Percentiles rank a stretch among this genome's conserved stretches.
phyloP scores from a whole-genome alignment of 257 asterid genomes.

The Knoxia roxburghii region DNA sequence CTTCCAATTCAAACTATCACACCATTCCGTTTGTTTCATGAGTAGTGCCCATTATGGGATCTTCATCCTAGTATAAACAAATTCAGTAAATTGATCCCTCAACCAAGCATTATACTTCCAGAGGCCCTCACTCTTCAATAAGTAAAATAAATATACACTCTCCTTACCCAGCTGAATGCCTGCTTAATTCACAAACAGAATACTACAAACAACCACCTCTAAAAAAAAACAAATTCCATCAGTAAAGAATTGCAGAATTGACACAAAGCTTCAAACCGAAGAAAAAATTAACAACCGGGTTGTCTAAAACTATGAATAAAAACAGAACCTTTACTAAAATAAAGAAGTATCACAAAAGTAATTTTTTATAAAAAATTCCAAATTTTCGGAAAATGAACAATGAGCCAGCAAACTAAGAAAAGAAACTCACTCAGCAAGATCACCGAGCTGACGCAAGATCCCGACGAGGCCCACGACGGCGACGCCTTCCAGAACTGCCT shows the following conservation, averaged over 20 bases:
- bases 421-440: constrained; percentile 65
- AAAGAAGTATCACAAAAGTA: neutral
- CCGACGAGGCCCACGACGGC: constrained; percentile 88
- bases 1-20: neutral
- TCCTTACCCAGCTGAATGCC: neutral
- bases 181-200: neutral
- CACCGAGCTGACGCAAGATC: constrained; percentile 90
- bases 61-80: neutral
- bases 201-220: neutral
- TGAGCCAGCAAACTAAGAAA: neutral
- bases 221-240: neutral
- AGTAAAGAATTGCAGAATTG: neutral
- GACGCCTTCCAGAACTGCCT: constrained; percentile 70
- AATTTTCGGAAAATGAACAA: neutral
- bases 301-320: neutral
- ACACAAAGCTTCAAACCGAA: neutral
- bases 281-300: neutral
- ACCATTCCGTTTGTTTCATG: neutral
- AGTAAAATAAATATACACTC: neutral
- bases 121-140: neutral
- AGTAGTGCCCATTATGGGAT: neutral
- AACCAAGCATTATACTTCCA: neutral
- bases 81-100: neutral
- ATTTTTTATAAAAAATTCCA: neutral
- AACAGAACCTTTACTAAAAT: neutral